Base-by-base conservation (phyloP, 352 stramenopile species). In the Phytopythium chamaehyphon region DNA sequence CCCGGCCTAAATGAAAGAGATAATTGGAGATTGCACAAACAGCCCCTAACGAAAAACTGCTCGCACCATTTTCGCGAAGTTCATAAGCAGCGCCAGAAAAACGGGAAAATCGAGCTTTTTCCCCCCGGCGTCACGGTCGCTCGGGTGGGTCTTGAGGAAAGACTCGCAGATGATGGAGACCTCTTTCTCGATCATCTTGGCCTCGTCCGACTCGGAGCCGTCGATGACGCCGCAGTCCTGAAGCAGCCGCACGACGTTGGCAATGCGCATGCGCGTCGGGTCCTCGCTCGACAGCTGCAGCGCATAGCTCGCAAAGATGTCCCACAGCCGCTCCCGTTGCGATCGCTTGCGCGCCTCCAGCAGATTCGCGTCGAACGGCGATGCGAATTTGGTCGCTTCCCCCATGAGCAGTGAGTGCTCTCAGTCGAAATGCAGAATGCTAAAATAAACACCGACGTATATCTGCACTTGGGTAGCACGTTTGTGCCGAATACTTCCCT, bases 221-320 rank as follows among this genome's bases (percentile, higher is more conserved):
- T 89, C 76, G 55, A 89, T 86, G 42, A 89, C 70, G 3, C 69
- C 73, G 52, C 82, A 90, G 51, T 90, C 79, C 44, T 93, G 82
- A 42, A 93, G 70, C 18, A 93, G 65, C 47, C 83, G 84, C 42
- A 88, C 72, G 21, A 90, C 71, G 39, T 73, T 88, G 47, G 60
- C 61, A 18, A 85, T 63, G 51, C 79, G 75, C 55, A 93, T 86
- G 26, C 71, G 65, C 19, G 79, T 88, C 19, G 82, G 82, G 57
- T 93, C 79, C 44, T 93, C 82, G 12, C 61, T 83, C n/a, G 76
- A 89, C 15, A 88, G 76, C 49, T 84, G 77, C 44, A 93, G 57
- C 40, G 79, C 75, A 47, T 90, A 93, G 16, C 69, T 71, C 5
- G 77, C 79, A 31, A 90, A 93, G 48, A 90, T 82, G 50, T 88